phyloP scores from a whole-genome alignment of 2,329 filamentous ascomycete genomes.

The Scedosporium dehoogii region DNA sequence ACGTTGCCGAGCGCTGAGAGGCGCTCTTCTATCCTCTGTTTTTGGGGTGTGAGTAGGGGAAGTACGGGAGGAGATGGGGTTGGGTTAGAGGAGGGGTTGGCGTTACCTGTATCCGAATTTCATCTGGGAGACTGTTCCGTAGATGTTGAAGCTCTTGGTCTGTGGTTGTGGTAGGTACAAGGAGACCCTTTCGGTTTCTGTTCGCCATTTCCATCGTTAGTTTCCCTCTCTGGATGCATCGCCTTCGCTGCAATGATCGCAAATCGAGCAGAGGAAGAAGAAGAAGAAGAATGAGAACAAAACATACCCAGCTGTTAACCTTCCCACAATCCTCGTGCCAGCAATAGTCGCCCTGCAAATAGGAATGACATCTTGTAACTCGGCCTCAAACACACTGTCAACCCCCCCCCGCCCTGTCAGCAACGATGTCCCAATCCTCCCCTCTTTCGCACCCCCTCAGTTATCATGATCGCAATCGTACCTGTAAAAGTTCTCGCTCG shows the following conservation, averaged over 20 bases:
- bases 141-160: constrained; percentile 98
- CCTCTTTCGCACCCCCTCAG: neutral
- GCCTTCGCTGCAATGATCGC: neutral
- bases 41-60: neutral
- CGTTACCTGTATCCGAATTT: constrained; percentile 67
- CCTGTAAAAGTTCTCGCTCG: constrained; percentile 98
- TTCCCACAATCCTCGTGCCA: constrained; percentile 89
- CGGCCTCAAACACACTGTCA: constrained; percentile 82
- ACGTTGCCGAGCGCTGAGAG: constrained; percentile 94
- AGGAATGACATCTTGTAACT: constrained; percentile 93
- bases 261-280: neutral
- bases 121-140: constrained; percentile 85
- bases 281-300: neutral
- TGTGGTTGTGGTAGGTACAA: constrained; percentile 90
- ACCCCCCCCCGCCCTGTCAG: constrained; percentile 2
- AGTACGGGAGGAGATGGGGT: neutral
- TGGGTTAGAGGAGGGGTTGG: neutral
- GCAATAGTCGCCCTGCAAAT: constrained; percentile 96
- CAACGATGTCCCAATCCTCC: neutral
- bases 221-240: no score
- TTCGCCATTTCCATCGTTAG: neutral
- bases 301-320: constrained; percentile 78
- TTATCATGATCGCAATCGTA: constrained; percentile 22
- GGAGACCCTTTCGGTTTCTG: constrained; percentile 90
- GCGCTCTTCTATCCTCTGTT: constrained; percentile 79